Evolutionary conservation across 805 yeast genomes (phyloP), one percentile per base, ranked within the genome.

Genomic region (Barnettozyma sucrosica): DNA sequence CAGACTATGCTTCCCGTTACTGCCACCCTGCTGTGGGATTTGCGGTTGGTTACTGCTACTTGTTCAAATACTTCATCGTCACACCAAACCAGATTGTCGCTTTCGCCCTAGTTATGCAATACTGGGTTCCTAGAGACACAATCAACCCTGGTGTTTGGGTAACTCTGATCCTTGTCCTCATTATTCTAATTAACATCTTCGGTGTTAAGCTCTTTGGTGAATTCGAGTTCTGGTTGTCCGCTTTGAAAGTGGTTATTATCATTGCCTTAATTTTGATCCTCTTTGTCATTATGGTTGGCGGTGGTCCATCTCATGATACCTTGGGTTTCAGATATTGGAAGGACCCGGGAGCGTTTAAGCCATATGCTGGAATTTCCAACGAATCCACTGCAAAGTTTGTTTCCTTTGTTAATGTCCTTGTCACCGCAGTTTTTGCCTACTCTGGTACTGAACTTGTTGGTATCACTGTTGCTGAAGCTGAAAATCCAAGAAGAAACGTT

Each of bases 281-380:
- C 45, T 72, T 83, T 52, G 69, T 81, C 48, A 76, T 85, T 49
- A 81, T 83, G 66, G 67, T 80, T 45, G 93, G 93, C 48, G 93
- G 92, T 44, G 85, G 81, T 25, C 89, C 90, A 51, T 70, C 73
- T 43, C 82, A 81, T 57, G 88, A 83, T 54, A 74, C 89, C 63
- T 66, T 77, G 37, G 90, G 89, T 3, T 83, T 82, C 67, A 72
- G 84, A 55, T 83, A 69, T 61, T 83, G 86, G 85, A 64, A 69
- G 38, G 56, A 77, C 51, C 87, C 89, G 0, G 89, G 90, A 41
- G 83, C 89, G 0, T 82, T 85, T 58, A 48, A 48, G 24, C 48
- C 51, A n/a, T 48, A 48, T 11, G 14, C 21, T 3, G 51, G 51
- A 3, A 45, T 48, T 34, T 77, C 41, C 10, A 34, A 48, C 19